Evolutionary conservation across 108 stramenopile genomes (phyloP).

Genomic region (Licmophora abbreviata): DNA sequence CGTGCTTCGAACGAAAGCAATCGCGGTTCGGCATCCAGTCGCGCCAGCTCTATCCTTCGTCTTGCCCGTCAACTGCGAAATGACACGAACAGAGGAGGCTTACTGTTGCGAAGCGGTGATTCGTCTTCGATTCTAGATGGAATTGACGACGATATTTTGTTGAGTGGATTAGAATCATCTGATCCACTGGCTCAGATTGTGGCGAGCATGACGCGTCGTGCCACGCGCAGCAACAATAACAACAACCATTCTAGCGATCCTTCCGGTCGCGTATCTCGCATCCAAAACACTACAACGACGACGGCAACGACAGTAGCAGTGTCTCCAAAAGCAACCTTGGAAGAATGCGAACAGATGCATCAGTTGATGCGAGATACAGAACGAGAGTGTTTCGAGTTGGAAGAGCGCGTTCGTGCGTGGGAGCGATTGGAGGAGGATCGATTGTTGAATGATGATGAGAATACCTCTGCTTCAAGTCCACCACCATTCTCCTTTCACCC

Average conservation of each 20-base stretch:
- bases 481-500: constrained; percentile 22
- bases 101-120: constrained; percentile 32
- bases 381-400: constrained; percentile 54
- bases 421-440: constrained; percentile 48
- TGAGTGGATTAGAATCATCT: constrained; percentile 11
- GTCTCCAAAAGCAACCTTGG: constrained; percentile 13
- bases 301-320: neutral
- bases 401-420: constrained; percentile 67
- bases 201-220: constrained; percentile 24
- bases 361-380: constrained; percentile 65
- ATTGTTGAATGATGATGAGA: constrained; percentile 12
- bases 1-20: too few species aligned
- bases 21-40: constrained; percentile 13
- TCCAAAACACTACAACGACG: neutral
- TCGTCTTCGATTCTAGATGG: constrained; percentile 17
- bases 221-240: constrained; percentile 1
- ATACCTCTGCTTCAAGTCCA: constrained; percentile 1
- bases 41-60: constrained; percentile 38
- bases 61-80: constrained; percentile 52
- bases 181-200: constrained; percentile 39
- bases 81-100: constrained; percentile 35
- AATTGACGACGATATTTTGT: constrained; percentile 35
- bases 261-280: neutral
- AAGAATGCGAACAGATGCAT: constrained; percentile 49
- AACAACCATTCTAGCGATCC: constrained; percentile 3